Evolutionary conservation across 2,329 filamentous ascomycete species (phyloP), one percentile per base, ranked within the genome.

Genomic region (Plenodomus biglobosus): DNA sequence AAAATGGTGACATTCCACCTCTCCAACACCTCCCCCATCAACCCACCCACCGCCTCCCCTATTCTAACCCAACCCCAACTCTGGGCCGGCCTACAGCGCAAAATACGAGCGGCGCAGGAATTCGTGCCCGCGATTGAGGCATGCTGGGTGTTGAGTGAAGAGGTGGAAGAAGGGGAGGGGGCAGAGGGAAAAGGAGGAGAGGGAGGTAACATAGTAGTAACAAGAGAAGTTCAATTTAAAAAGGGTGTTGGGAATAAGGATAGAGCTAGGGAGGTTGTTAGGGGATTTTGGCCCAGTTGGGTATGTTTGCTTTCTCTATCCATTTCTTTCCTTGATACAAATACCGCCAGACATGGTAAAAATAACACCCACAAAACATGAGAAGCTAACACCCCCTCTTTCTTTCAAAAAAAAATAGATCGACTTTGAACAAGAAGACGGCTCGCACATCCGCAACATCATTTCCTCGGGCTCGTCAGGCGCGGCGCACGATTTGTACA

Each of bases 31-130:
- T 61, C 71, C 24, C 61, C 59, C 18, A 73, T 78, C 66, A 78
- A 79, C 65, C 74, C 75, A 3, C 34, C 71, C 7, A 54, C 50
- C 48, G 60, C 63, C n/a, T 55, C 64, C 1, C 71, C 75, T 8
- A 44, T 66, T 32, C 70, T 78, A 44, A 75, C 58, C 43, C 56
- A 54, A 18, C 36, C 56, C 5, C 71, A 75, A 52, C 53, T 78
- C 50, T 78, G 75, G 74, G 61, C 66, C 4, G 76, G 75, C 13
- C 69, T 79, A 11, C 71, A 76, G 49, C 67, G 71, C 50, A 79
- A 79, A 59, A 73, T 77, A 53, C 72, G 73, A 3, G 65, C 69
- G 47, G 73, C 75, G 5, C 66, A 77, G 36, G 73, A 76, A 45
- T 79, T 78, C 52, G 74, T 79, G 0, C 69, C 73, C 0, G 66